Base-by-base conservation (phyloP, 2,329 filamentous ascomycete species). In the Atkinsonella hypoxylon region DNA sequence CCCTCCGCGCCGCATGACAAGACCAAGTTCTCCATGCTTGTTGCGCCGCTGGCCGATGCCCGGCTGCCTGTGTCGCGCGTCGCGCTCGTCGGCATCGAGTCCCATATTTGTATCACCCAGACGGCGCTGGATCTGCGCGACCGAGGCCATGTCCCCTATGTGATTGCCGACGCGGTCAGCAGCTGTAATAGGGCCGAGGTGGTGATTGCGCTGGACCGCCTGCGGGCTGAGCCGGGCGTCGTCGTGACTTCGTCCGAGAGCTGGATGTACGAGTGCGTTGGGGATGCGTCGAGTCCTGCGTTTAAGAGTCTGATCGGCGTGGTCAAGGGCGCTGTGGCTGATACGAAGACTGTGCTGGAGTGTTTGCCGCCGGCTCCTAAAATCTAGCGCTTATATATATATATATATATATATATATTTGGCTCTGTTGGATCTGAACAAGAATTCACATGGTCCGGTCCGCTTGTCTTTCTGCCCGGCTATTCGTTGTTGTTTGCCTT, bases 21-120 rank as follows among this genome's bases (percentile, higher is more conserved):
- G 72, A 91, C 88, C 5, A 76, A 79, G 47, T 97, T 97, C 74
- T 88, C 82, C 63, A 97, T 97, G 90, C 77, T 81, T 64, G 81
- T 85, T 2, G 85, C 88, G 0, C 74, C 83, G 39, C 71, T 95
- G 42, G 70, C 74, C 26, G 55, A 58, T 55, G 34, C 59, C 44
- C 58, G 68, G 18, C 54, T 61, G 1, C 59, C 67, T 1, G 63
- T 62, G 1, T 70, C 78, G 20, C 77, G 83, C 59, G 77, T 89
- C 49, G 84, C 87, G 50, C 81, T 97, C 55, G 84, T 95, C 15
- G 91, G 91, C 38, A 95, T 97, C 63, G 91, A 97, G 70, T 80
- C 81, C 40, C 91, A 97, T 69, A 93, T 97, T 64, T 97, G 91
- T 73, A 82, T 97, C 31, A 90, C 88, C 54, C 91, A 97, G 75